Evolutionary conservation across 805 yeast genomes (phyloP), one percentile per base, ranked within the genome.

Genomic region (Metschnikowia continentalis): DNA sequence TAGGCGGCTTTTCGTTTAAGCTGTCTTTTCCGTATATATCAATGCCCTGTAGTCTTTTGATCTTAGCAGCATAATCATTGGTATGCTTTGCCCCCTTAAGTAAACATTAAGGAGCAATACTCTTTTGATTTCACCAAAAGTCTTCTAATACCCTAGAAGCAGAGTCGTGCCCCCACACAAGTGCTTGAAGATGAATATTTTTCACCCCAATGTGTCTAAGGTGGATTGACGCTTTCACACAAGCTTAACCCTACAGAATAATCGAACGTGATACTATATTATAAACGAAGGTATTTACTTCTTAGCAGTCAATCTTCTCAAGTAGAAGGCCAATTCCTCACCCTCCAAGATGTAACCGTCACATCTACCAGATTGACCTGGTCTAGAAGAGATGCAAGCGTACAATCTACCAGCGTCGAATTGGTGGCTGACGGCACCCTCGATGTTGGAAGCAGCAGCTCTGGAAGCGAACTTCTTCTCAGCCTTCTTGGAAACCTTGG

Each of bases 321-420:
- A 86, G 96, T 94, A 94, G 96, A 94, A 94, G 78, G 98, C 98
- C 80, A 94, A 90, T 83, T 94, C 99, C 78, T 94, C 99, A 82
- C 99, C 99, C 85, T 94, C 99, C 78, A 94, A 88, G 81, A 94
- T 87, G 95, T 94, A 94, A 81, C 99, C 99, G 78, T 94, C 99
- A 82, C 90, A 86, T 84, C 99, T 95, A 80, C 99, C 99, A 66
- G 96, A 88, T 86, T 94, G 99, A 80, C 99, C 99, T 78, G 99
- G 99, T 86, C 99, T 90, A 54, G 99, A 94, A 65, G 99, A 90
- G 76, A 94, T 90, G 77, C 82, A 83, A 78, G 99, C 99, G 84
- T 94, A 94, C 72, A 94, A 87, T 82, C 92, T 91, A 84, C 99
- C 99, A 68, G 98, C 90, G 78, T 86, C 86, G 88, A 94, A 94